Base-by-base conservation (phyloP, 345 rosid species). In the Isatis tinctoria region DNA sequence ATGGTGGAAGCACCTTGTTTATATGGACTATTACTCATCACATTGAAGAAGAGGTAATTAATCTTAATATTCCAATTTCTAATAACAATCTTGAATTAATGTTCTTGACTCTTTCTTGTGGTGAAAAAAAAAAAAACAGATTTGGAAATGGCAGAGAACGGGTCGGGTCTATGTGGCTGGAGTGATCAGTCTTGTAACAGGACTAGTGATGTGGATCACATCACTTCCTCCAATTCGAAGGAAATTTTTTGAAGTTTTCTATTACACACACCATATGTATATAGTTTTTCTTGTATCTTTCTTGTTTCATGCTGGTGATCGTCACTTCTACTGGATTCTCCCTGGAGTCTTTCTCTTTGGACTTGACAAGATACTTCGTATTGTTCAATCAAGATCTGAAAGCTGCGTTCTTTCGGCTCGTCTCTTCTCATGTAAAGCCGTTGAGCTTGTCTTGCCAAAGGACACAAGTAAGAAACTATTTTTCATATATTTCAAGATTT, bases 191-290 rank as follows among this genome's bases (percentile, higher is more conserved):
- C 85, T 93, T 65, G 78, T 83, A 27, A 44, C 71, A 33, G 93
- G 93, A n/a, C 56, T 93, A n/a, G 67, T 87, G 5, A 93, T 90
- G 73, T 86, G 89, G 90, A 80, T 87, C 78, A 85, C 97, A 47
- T 90, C 98, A 74, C 89, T 93, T 79, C 97, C 98, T 51, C 90
- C 84, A 63, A 82, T 93, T 71, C 85, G 97, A 57, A 86, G 95
- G 80, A 87, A 63, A 40, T 84, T 62, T 67, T 93, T 93, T 64
- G 95, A 93, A 69, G 51, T 88, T 27, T 90, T 90, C 78, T 93
- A 90, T 70, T 88, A 81, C 77, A 84, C 87, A 1, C 98, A 92
- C 77, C 97, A 92, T 78, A 78, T 90, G 30, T 90, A 90, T 83
- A 66, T 81, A 20, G 26, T 86, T 43, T 93, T 93, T 82, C 75